Conservation (phyloP, 495 filamentous ascomycete genomes). For the Apodospora peruviana region DNA sequence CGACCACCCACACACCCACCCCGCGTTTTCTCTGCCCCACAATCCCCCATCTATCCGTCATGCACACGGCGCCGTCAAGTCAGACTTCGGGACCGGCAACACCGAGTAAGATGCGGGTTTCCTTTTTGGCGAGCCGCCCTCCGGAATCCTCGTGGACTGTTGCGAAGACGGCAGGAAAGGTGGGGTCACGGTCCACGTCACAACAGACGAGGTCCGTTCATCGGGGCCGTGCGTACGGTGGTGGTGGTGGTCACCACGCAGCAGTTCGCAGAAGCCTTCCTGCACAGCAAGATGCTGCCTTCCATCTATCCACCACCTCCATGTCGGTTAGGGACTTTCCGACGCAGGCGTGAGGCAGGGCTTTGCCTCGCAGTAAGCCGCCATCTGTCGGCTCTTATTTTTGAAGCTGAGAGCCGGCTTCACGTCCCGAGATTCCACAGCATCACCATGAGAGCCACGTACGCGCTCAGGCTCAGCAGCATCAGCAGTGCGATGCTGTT, state of each 20-base stretch:
- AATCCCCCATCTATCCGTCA: neutral
- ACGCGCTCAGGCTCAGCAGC: slow-evolving; percentile 73
- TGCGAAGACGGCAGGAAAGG: neutral
- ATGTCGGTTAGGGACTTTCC: neutral
- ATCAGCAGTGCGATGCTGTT: slow-evolving; percentile 78
- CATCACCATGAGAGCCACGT: slow-evolving; percentile 71
- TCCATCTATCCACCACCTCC: neutral
- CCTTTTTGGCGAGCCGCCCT: neutral
- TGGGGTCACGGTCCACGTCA: neutral
- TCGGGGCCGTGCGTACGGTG: neutral
- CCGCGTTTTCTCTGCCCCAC: neutral
- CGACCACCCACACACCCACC: neutral
- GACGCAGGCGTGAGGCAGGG: neutral
- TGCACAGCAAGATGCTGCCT: neutral
- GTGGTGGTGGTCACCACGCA: too few relatives aligned
- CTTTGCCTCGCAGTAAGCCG: neutral
- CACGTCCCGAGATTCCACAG: slow-evolving; percentile 50
- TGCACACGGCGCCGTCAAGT: neutral
- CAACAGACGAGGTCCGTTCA: neutral
- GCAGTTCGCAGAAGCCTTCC: neutral
- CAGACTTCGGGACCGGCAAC: neutral
- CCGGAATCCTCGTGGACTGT: neutral
- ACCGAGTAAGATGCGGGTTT: neutral
- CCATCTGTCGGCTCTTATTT: neutral
- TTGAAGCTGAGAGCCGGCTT: slow-evolving; percentile 2